Conservation (phyloP, 768 basidiomycete species). For the Termitomyces sp. region DNA sequence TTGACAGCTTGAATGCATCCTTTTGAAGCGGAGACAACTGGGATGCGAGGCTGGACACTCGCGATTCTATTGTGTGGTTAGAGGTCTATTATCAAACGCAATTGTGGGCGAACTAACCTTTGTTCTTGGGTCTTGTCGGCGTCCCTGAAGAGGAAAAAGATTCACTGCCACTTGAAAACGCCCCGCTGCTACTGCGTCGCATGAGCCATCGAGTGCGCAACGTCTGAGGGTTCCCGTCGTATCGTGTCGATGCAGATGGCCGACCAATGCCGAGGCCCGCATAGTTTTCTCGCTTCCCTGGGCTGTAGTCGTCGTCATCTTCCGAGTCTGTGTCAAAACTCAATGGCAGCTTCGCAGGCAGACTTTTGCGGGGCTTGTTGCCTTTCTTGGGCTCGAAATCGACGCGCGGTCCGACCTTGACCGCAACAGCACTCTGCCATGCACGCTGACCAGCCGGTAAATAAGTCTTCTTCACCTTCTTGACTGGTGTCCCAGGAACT, state of each 20-base stretch:
- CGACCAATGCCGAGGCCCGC: conserved; percentile 63
- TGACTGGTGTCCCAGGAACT: conserved; percentile 79
- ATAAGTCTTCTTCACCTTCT: conserved; percentile 58
- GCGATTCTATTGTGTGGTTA: conserved; percentile 23
- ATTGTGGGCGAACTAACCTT: conserved; percentile 28
- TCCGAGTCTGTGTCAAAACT: conserved; percentile 55
- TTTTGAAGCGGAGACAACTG: conserved; percentile 41
- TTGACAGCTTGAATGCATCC: conserved; percentile 30
- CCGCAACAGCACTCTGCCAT: conserved; percentile 77
- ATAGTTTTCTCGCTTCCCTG: conserved; percentile 55
- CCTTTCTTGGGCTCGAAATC: conserved; percentile 38
- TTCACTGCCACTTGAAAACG: conserved; percentile 75
- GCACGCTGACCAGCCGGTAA: conserved; percentile 53
- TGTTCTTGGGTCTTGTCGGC: conserved; percentile 53
- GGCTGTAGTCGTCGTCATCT: conserved; percentile 64
- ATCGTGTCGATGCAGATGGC: conserved; percentile 29
- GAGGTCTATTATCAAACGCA: conserved; percentile 2
- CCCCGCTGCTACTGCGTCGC: conserved; percentile 77
- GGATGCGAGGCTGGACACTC: conserved; percentile 39
- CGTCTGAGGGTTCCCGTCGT: conserved; percentile 26
- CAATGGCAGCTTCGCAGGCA: conserved; percentile 47
- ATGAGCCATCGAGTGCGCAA: conserved; percentile 56
- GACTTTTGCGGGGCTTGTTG: conserved; percentile 60
- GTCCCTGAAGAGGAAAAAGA: conserved; percentile 50
- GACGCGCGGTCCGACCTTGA: conserved; percentile 54